Conservation (phyloP, 257 asterid genomes). For the Plantago elongata region DNA sequence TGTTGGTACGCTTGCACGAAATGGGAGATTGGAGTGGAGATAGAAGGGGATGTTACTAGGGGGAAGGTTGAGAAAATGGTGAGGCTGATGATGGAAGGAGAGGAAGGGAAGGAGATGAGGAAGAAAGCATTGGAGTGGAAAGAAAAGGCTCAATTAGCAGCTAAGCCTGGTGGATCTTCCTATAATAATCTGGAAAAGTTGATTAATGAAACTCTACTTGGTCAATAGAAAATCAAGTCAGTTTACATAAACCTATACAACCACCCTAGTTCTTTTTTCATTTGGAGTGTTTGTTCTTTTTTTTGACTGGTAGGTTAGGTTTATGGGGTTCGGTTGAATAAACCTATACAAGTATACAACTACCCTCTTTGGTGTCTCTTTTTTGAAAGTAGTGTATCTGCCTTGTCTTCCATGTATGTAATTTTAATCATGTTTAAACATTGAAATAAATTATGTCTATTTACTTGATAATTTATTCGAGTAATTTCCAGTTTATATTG, state of each 20-base stretch:
- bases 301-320: background rate
- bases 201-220: slow-evolving; percentile 16
- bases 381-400: no score
- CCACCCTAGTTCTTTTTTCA: no score
- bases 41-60: slow-evolving; percentile 31
- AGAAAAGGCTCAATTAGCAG: slow-evolving; percentile 31
- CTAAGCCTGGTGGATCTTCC: slow-evolving; percentile 27
- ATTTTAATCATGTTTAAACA: no score
- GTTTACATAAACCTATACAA: no score
- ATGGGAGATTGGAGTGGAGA: slow-evolving; percentile 42
- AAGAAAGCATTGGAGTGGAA: slow-evolving; percentile 36
- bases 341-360: background rate
- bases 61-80: slow-evolving; percentile 35
- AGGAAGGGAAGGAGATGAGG: slow-evolving; percentile 38
- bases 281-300: background rate
- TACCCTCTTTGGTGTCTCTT: background rate
- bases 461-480: no score
- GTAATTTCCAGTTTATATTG: no score
- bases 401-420: background rate
- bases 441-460: no score
- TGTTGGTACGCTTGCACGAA: slow-evolving; percentile 34
- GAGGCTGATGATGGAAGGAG: slow-evolving; percentile 41
- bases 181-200: slow-evolving; percentile 23
- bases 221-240: background rate
- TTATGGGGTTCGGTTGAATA: background rate